Evolutionary conservation across 768 basidiomycete genomes (phyloP).

Genomic region (Tylopilus rubrobrunneus): DNA sequence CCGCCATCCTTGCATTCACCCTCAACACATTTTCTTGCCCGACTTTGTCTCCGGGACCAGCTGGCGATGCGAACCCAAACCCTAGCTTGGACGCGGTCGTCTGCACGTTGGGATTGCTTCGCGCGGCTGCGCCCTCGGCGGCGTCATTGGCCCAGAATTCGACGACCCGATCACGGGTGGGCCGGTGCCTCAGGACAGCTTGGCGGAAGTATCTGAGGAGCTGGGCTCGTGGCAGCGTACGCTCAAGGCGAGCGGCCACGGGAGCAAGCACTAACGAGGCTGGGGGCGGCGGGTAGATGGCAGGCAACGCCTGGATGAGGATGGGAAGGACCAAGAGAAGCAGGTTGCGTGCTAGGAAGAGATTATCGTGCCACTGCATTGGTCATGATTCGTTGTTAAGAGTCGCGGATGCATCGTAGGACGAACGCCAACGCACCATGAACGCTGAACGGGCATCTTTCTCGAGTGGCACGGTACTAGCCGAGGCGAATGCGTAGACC

Average conservation of each 20-base stretch:
- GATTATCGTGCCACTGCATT: conserved; percentile 61
- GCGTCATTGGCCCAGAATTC: conserved; percentile 59
- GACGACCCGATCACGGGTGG: conserved; percentile 42
- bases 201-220: conserved; percentile 55
- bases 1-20: conserved; percentile 21
- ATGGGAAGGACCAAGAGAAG: conserved; percentile 59
- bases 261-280: conserved; percentile 26
- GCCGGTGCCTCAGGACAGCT: conserved; percentile 51
- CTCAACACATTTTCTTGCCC: conserved; percentile 24
- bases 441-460: conserved; percentile 34
- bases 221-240: conserved; percentile 44
- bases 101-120: conserved; percentile 46
- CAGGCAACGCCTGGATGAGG: conserved; percentile 41
- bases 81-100: conserved; percentile 45
- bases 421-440: conserved; percentile 33
- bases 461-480: conserved; percentile 44
- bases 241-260: conserved; percentile 31
- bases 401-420: background rate
- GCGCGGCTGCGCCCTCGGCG: conserved; percentile 46
- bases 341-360: conserved; percentile 49
- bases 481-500: conserved; percentile 48
- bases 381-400: background rate
- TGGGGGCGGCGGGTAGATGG: conserved; percentile 26
- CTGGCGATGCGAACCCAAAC: conserved; percentile 32
- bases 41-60: conserved; percentile 2